Evolutionary conservation across 805 yeast species (phyloP).

Genomic region (Sugiyamaella boreocaroliniensis): DNA sequence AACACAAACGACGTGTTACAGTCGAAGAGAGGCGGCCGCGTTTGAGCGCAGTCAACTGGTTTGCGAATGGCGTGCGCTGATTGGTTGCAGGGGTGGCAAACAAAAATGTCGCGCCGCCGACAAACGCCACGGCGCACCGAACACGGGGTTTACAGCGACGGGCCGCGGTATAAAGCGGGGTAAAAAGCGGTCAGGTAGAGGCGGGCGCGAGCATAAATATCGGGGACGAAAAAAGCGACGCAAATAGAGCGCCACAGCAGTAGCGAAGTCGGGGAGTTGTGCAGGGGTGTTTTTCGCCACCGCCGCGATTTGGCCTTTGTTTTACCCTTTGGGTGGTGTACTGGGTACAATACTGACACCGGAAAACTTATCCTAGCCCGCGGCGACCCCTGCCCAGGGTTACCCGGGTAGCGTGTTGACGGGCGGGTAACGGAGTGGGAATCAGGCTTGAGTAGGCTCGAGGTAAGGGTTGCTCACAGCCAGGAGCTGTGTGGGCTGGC

Average conservation of each 20-base stretch:
- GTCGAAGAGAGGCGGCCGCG: too few species aligned
- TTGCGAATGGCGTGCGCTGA: background rate
- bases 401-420: background rate
- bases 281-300: background rate
- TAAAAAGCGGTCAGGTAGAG: background rate
- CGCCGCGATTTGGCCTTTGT: background rate
- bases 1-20: too few species aligned
- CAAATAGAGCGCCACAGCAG: background rate
- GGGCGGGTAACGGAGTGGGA: background rate
- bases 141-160: background rate
- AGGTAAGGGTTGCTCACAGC: too few species aligned
- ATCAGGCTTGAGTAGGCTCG: too few species aligned
- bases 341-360: background rate
- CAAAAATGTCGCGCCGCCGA: background rate
- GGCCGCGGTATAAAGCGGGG: background rate
- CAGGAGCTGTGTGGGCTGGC: too few species aligned
- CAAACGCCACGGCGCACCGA: background rate
- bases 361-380: background rate
- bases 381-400: background rate
- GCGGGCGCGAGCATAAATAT: background rate
- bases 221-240: background rate
- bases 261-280: background rate
- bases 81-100: background rate
- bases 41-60: background rate
- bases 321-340: background rate